Conservation (phyloP, 2,329 filamentous ascomycete genomes). For the Seiridium unicorne region DNA sequence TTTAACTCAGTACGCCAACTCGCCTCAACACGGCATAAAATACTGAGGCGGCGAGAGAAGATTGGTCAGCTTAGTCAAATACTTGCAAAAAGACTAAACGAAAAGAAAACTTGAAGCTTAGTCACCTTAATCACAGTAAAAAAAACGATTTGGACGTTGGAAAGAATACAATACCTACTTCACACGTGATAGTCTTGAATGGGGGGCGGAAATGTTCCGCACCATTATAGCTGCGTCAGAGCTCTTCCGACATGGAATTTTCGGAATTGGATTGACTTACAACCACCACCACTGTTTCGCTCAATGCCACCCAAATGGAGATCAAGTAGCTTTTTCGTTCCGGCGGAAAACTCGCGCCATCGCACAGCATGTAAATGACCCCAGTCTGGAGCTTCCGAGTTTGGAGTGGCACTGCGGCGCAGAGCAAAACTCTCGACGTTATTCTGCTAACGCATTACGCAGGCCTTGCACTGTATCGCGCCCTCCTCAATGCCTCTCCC, state of each 20-base stretch:
- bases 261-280: not conserved
- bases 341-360: slow-evolving; percentile 51
- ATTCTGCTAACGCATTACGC: not conserved
- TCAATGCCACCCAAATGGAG: slow-evolving; percentile 10
- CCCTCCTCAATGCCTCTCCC: slow-evolving; percentile 60
- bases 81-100: no score
- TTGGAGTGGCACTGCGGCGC: not conserved
- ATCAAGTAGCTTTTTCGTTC: slow-evolving; percentile 34
- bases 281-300: not conserved
- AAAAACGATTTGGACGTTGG: no score
- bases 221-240: no score
- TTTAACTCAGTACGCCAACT: no score
- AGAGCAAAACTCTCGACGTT: not conserved
- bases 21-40: no score
- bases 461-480: slow-evolving; percentile 72
- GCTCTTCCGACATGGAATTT: not conserved
- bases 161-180: no score
- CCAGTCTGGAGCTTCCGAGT: not conserved
- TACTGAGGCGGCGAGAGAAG: no score
- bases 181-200: no score
- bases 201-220: slow-evolving; percentile 1
- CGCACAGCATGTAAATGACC: slow-evolving; percentile 44
- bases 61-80: no score
- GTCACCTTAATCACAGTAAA: no score
- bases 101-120: no score